phyloP scores from a whole-genome alignment of 1,284 basidiomycete species.

The Golubevia sp. region DNA sequence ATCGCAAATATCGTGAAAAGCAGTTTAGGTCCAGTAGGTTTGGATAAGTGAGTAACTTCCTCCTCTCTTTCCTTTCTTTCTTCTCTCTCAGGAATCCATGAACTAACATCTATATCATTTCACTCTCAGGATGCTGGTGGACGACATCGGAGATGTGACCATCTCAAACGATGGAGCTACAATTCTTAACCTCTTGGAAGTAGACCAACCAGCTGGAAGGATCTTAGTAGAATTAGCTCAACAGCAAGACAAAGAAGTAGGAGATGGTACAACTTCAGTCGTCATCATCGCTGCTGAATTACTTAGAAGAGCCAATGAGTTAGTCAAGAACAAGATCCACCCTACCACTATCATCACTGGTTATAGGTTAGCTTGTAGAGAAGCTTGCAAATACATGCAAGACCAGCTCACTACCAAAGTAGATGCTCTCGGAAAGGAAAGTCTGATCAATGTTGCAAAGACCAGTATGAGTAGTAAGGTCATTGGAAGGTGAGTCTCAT shows the following conservation, averaged over 20 bases:
- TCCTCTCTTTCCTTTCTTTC: background rate
- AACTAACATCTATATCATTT: slow-evolving; percentile 8
- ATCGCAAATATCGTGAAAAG: slow-evolving; percentile 98
- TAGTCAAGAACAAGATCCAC: slow-evolving; percentile 98
- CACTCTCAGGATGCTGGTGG: slow-evolving; percentile 74
- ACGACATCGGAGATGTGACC: slow-evolving; percentile 99
- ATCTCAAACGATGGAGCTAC: slow-evolving; percentile 99
- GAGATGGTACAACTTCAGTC: slow-evolving; percentile 98
- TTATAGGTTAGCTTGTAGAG: slow-evolving; percentile 93
- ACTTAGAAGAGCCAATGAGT: slow-evolving; percentile 91
- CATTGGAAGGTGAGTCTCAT: slow-evolving; percentile 79
- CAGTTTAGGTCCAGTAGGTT: slow-evolving; percentile 85
- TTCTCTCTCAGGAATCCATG: slow-evolving; percentile 3
- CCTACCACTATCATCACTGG: slow-evolving; percentile 99
- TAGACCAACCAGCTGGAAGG: slow-evolving; percentile 86
- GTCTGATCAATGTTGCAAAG: slow-evolving; percentile 94
- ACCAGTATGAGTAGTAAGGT: slow-evolving; percentile 99
- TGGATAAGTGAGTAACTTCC: slow-evolving; percentile 44
- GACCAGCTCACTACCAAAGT: slow-evolving; percentile 96
- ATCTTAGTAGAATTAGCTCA: slow-evolving; percentile 98
- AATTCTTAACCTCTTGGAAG: slow-evolving; percentile 87
- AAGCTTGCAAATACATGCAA: slow-evolving; percentile 97
- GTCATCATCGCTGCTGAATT: slow-evolving; percentile 97
- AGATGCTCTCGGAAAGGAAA: slow-evolving; percentile 85
- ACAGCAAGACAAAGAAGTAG: slow-evolving; percentile 99